phyloP scores from a whole-genome alignment of 768 basidiomycete species.

The Roridomyces roridus region DNA sequence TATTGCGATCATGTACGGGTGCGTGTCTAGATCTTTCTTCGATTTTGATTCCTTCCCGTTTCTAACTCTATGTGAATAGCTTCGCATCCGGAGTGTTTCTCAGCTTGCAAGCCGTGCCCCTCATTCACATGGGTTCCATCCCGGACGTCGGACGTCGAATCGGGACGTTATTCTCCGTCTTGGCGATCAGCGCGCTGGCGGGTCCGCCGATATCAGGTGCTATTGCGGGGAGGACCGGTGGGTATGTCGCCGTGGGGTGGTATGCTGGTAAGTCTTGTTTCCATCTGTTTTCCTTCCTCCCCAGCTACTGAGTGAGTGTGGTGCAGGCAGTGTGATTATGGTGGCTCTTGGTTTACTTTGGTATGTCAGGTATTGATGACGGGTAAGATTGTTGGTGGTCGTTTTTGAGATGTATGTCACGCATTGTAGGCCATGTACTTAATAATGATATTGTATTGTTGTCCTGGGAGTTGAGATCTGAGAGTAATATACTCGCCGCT shows the following conservation, averaged over 20 bases:
- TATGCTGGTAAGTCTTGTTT: constrained; percentile 53
- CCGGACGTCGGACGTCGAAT: constrained; percentile 68
- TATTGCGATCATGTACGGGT: constrained; percentile 72
- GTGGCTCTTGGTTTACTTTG: constrained; percentile 13
- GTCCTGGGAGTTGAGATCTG: too few relatives aligned
- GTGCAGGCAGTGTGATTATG: constrained; percentile 8
- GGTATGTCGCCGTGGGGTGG: constrained; percentile 59
- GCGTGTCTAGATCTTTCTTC: constrained; percentile 26
- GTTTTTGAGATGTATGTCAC: too few relatives aligned
- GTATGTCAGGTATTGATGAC: constrained; percentile 22
- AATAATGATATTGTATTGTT: too few relatives aligned
- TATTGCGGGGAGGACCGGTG: constrained; percentile 58
- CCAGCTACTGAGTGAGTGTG: neutral
- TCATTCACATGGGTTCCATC: constrained; percentile 64
- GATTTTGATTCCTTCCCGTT: too few relatives aligned
- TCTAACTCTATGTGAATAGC: too few relatives aligned
- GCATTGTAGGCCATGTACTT: too few relatives aligned
- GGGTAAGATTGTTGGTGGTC: constrained; percentile 13
- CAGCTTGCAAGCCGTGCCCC: constrained; percentile 59
- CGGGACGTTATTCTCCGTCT: constrained; percentile 68
- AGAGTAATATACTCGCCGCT: too few relatives aligned
- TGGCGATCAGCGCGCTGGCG: constrained; percentile 65
- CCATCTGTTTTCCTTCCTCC: neutral
- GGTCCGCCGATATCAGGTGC: constrained; percentile 81
- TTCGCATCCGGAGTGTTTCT: constrained; percentile 69